Base-by-base conservation (phyloP, 768 basidiomycete species). In the Strobilomyces confusus region DNA sequence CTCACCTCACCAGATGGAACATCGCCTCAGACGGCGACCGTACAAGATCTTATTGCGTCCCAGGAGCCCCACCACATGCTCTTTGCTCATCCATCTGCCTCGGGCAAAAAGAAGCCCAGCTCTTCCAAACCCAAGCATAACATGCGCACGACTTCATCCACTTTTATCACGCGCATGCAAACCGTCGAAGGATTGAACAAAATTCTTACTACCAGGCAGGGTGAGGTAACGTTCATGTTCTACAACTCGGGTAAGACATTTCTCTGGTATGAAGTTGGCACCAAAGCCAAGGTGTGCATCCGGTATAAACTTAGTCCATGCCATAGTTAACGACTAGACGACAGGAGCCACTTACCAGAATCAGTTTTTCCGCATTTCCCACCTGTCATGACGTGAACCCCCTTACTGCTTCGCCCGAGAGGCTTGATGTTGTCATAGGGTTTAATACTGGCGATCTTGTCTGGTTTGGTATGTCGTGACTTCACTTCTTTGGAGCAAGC, bases 381-480 rank as follows among this genome's bases (percentile, higher is more conserved):
- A 97, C 95, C 1, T 95, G 93, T 66, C 92, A 95, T 67, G 87
- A 92, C 63, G 84, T 95, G 29, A 95, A 97, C 60, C 68, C 76
- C 6, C 69, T 80, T 2, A 97, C 95, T 2, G 83, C 89, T 8
- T 86, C 84, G 4, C 73, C 86, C 12, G 86, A 92, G 38, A 82
- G 84, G 41, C 71, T 98, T 32, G 95, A 98, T 62, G 77, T 97
- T 7, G 80, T 98, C 54, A 87, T 98, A 62, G 97, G 95, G 6
- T 98, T 97, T 66, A 80, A 76, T 56, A 90, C 94, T 0, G 97
- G 97, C n/a, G 97, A 99, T 72, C 75, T 99, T 34, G 73, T 98
- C 45, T 98, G 97, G 97, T 77, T 98, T 51, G 95, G 95, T 89
- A 57, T 58, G 79, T 63, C n/a, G 14, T 37, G 30, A 17, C 14